A percentile compares a stretch with the other conserved stretches of the same genome.
phyloP scores from a whole-genome alignment of 257 asterid genomes.

The Solanum tarijense region DNA sequence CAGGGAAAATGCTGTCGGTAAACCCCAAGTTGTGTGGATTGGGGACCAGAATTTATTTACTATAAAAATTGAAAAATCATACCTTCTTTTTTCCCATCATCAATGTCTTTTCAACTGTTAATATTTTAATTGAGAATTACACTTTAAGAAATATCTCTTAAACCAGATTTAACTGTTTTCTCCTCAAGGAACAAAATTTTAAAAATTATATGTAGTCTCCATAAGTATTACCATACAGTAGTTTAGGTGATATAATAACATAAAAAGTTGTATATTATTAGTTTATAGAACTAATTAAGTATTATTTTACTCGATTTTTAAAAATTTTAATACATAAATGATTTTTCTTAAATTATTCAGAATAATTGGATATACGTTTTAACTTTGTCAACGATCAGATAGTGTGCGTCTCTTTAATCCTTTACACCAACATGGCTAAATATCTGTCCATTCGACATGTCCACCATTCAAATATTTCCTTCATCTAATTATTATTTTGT shows the following conservation, averaged over 20 bases:
- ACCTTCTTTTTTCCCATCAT: background rate
- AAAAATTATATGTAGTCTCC: background rate
- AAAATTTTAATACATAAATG: fast-evolving
- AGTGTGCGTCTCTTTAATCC: background rate
- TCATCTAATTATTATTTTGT: background rate
- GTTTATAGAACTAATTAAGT: no score
- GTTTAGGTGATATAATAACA: background rate
- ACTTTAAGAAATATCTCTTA: background rate
- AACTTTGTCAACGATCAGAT: background rate
- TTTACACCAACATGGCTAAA: background rate
- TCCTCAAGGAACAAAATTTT: background rate
- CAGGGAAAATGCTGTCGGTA: background rate
- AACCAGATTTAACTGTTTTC: background rate
- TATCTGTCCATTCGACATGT: background rate
- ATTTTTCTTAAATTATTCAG: no score
- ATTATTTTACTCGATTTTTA: no score
- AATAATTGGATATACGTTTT: no score
- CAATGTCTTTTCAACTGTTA: background rate
- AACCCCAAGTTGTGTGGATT: background rate
- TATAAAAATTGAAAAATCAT: background rate
- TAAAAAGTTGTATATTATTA: background rate
- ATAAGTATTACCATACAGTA: background rate
- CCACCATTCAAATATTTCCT: background rate
- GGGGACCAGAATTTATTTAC: background rate
- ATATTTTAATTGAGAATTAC: background rate